phyloP scores from a whole-genome alignment of 2,329 filamentous ascomycete genomes.

The Orbilia javanica region DNA sequence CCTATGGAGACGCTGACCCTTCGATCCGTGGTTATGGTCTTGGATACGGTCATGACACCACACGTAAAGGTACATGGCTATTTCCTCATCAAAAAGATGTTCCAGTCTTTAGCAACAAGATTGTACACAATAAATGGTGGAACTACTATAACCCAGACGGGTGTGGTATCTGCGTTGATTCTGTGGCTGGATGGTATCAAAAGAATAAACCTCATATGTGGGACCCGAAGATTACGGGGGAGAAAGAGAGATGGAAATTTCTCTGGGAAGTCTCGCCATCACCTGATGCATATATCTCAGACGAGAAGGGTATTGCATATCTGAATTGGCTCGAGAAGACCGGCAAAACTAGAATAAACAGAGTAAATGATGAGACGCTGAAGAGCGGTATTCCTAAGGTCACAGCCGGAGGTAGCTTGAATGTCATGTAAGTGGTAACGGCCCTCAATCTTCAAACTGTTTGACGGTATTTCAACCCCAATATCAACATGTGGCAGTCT shows the following conservation, averaged over 20 bases:
- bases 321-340: neutral
- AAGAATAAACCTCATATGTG: neutral
- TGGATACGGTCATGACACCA: neutral
- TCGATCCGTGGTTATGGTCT: neutral
- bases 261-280: neutral
- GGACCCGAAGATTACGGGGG: neutral
- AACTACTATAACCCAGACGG: neutral
- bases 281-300: neutral
- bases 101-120: neutral
- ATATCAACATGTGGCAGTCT: too few species aligned
- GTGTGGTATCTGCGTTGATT: neutral
- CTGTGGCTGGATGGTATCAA: neutral
- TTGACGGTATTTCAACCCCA: too few species aligned
- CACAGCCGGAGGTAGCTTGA: neutral
- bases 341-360: neutral
- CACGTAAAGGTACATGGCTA: neutral
- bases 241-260: neutral
- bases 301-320: neutral
- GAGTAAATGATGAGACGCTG: neutral
- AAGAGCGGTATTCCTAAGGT: conserved; percentile 5
- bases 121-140: conserved; percentile 4
- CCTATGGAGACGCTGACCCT: conserved; percentile 4
- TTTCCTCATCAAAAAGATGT: conserved; percentile 10
- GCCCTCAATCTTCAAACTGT: neutral
- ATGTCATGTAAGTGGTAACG: neutral